phyloP scores from a whole-genome alignment of 2,329 filamentous ascomycete genomes.

The Clonostachys chloroleuca region DNA sequence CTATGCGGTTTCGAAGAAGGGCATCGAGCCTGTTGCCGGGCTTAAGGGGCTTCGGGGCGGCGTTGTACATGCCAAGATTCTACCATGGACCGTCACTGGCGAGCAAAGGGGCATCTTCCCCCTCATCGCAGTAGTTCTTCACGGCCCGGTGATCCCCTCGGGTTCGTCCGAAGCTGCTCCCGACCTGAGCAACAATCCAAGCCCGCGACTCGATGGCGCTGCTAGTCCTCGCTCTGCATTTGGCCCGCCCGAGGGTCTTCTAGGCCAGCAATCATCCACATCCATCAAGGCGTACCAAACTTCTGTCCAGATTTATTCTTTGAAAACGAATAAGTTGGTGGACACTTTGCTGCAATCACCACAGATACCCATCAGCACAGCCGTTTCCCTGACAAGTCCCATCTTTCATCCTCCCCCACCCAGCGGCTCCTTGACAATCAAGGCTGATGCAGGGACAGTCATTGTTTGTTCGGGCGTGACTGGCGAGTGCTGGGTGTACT shows the following conservation, averaged over 20 bases:
- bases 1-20: conserved; percentile 67
- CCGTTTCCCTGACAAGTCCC: conserved; percentile 52
- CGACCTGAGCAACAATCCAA: conserved; percentile 22
- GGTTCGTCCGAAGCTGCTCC: conserved; percentile 24
- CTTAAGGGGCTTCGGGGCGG: conserved; percentile 75
- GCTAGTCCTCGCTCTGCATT: conserved; percentile 33
- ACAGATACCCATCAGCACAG: conserved; percentile 51
- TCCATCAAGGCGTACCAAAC: conserved; percentile 64
- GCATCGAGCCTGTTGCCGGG: conserved; percentile 63
- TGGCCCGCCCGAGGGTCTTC: conserved; percentile 30
- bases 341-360: conserved; percentile 71
- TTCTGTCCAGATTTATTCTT: conserved; percentile 81
- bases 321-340: conserved; percentile 68
- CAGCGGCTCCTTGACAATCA: conserved; percentile 68
- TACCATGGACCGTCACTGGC: conserved; percentile 60
- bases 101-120: conserved; percentile 59
- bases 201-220: conserved; percentile 28
- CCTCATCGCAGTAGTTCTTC: conserved; percentile 73
- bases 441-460: conserved; percentile 67
- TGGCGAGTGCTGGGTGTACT: conserved; percentile 81
- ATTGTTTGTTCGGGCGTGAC: conserved; percentile 75
- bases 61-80: conserved; percentile 76
- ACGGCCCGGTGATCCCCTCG: conserved; percentile 63
- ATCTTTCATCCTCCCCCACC: conserved; percentile 66
- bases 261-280: neutral